Conservation (phyloP, 108 stramenopile species). For the Cyclostephanos tholiformis region DNA sequence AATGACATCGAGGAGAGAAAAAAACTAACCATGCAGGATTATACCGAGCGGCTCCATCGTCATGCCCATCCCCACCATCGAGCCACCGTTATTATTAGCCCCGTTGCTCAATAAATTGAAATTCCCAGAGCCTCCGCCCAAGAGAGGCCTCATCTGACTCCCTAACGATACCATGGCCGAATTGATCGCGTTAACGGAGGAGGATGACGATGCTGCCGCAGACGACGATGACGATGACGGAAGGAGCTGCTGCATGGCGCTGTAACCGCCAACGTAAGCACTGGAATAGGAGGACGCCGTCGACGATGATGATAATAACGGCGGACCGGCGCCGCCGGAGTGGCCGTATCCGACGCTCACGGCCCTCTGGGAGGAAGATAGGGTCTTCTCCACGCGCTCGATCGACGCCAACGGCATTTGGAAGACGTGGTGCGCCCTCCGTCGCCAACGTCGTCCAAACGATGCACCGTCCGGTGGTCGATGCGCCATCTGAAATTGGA, state of each 20-base stretch:
- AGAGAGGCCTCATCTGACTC: constrained; percentile 48
- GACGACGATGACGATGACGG: constrained; percentile 38
- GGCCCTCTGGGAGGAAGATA: constrained; percentile 39
- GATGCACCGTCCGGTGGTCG: constrained; percentile 11
- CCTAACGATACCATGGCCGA: constrained; percentile 45
- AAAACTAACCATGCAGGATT: constrained; percentile 37
- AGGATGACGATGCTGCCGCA: constrained; percentile 24
- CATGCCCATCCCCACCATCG: constrained; percentile 6
- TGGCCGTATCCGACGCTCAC: constrained; percentile 1
- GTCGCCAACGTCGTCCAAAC: neutral
- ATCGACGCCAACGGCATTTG: constrained; percentile 84
- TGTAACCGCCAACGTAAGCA: constrained; percentile 3
- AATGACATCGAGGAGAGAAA: neutral
- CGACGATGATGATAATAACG: neutral
- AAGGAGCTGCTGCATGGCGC: constrained; percentile 11
- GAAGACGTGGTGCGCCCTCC: constrained; percentile 43
- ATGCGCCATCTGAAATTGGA: constrained; percentile 52
- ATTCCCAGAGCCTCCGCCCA: constrained; percentile 25
- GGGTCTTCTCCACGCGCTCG: constrained; percentile 78
- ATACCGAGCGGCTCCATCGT: constrained; percentile 46
- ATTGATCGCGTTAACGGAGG: neutral
- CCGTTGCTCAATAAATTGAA: constrained; percentile 23
- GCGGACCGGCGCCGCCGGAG: neutral
- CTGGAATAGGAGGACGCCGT: constrained; percentile 10
- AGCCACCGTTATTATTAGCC: constrained; percentile 7